These are phyloP conservation scores for Trematosphaeria pertusa DNA, from an alignment of 2,329 filamentous ascomycete species.

Conservation along the genomic window DNA sequence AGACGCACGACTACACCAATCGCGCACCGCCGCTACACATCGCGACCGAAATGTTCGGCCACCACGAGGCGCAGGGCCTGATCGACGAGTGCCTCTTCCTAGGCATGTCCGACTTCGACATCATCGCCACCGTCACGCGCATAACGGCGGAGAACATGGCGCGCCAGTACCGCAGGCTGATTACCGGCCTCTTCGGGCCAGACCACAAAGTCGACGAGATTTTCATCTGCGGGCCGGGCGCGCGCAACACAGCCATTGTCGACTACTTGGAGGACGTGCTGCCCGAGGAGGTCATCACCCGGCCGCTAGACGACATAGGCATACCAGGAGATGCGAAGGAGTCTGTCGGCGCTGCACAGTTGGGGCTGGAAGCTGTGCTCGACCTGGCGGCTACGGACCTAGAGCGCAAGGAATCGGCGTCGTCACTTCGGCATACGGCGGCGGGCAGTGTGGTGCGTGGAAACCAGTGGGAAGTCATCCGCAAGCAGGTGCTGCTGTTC, in stretches of 20 bases:
- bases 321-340: conserved; percentile 51
- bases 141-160: conserved; percentile 67
- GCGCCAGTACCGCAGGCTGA: conserved; percentile 57
- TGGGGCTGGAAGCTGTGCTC: not conserved
- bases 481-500: not conserved
- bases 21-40: conserved; percentile 64
- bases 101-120: conserved; percentile 58
- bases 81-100: conserved; percentile 56
- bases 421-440: not conserved
- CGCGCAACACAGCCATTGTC: conserved; percentile 65
- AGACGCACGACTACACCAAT: conserved; percentile 57
- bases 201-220: conserved; percentile 60
- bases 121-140: conserved; percentile 65
- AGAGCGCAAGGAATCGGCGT: not conserved
- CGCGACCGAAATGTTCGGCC: conserved; percentile 66
- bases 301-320: conserved; percentile 64
- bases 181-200: conserved; percentile 38
- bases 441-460: not conserved
- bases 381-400: not conserved
- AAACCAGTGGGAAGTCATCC: not conserved
- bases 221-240: conserved; percentile 67
- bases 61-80: conserved; percentile 61
- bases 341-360: not conserved
- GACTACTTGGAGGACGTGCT: conserved; percentile 58
- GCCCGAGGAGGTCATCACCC: conserved; percentile 58